phyloP scores from a whole-genome alignment of 2,329 filamentous ascomycete genomes.

The Phialocephala sp. region DNA sequence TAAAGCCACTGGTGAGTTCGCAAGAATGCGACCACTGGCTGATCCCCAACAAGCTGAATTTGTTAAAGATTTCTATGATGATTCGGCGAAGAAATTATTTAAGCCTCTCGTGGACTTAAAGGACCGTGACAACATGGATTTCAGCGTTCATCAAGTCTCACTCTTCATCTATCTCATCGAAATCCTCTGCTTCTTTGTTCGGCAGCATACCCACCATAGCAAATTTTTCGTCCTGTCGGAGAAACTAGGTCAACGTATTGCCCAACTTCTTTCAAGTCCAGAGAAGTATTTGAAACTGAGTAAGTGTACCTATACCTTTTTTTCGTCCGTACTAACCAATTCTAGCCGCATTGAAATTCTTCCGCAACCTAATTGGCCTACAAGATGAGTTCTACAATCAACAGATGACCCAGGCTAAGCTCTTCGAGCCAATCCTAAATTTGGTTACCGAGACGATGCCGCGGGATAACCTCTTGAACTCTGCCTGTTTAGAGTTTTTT shows the following conservation, averaged over 20 bases:
- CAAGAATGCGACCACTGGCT: constrained; percentile 62
- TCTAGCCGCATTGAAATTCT: constrained; percentile 87
- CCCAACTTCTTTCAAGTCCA: constrained; percentile 79
- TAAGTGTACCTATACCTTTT: constrained; percentile 50
- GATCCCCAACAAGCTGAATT: constrained; percentile 85
- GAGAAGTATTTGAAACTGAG: constrained; percentile 94
- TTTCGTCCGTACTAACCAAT: constrained; percentile 9
- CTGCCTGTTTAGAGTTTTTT: constrained; percentile 91
- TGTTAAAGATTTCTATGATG: constrained; percentile 87
- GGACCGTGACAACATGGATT: constrained; percentile 67
- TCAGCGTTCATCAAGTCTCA: constrained; percentile 84
- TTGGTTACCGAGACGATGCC: constrained; percentile 86
- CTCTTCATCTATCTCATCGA: constrained; percentile 91
- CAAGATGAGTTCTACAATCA: constrained; percentile 92
- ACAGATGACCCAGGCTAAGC: constrained; percentile 79
- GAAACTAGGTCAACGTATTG: constrained; percentile 77
- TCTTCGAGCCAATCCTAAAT: constrained; percentile 84
- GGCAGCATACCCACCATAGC: constrained; percentile 84
- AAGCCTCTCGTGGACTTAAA: constrained; percentile 84
- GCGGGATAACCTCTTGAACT: constrained; percentile 91
- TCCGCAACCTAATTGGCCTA: constrained; percentile 82
- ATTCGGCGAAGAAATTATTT: constrained; percentile 84
- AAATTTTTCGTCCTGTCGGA: constrained; percentile 87
- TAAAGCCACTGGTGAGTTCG: constrained; percentile 71
- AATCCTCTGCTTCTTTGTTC: constrained; percentile 90